Base-by-base conservation (phyloP, 2,329 filamentous ascomycete genomes). In the Cordyceps tenuipes region DNA sequence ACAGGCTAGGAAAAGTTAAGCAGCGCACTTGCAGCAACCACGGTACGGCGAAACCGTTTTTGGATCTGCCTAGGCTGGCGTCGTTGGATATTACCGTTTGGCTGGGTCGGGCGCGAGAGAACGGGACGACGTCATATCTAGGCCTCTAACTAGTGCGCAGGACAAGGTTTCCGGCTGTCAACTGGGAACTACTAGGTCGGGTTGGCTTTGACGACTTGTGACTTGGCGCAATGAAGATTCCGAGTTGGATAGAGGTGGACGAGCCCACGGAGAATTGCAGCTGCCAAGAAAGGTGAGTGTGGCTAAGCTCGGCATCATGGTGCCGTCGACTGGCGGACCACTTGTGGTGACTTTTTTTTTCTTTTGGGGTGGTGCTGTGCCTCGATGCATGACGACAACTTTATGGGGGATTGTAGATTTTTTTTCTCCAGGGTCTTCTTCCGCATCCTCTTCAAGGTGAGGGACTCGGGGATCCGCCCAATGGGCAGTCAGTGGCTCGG, bases 381-480 rank as follows among this genome's bases (percentile, higher is more conserved):
- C 57, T 47, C 39, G 57, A 59, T 59, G 48, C 36, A 59, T 59
- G 57, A 52, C 57, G 57, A 59, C 57, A 59, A 13, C 48, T 46
- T 36, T 26, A 31, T 57, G 17, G 10, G 34, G 34, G 10, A 4
- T 5, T 36, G 34, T 13, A 3, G 10, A 36, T 36, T 36, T 36
- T 13, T 36, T 36, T 36, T 36, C 34, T 36, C 34, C 3, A 36
- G 34, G 34, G 34, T 36, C 34, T 36, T 36, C 13, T 36, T 10
- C 34, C 12, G 9, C 34, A 12, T 36, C 34, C 3, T 36, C 34
- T 36, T 12, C 12, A 36, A 36, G 8, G 34, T 10, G 34, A 36
- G 34, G 12, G 3, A 36, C 2, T 8, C 34, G 29, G 1, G 9
- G 34, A 36, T 36, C 5, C 39, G 39, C 15, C 13, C 39, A 17